Evolutionary conservation across 1,284 basidiomycete genomes (phyloP).

Genomic region (Cryptococcus sp.): DNA sequence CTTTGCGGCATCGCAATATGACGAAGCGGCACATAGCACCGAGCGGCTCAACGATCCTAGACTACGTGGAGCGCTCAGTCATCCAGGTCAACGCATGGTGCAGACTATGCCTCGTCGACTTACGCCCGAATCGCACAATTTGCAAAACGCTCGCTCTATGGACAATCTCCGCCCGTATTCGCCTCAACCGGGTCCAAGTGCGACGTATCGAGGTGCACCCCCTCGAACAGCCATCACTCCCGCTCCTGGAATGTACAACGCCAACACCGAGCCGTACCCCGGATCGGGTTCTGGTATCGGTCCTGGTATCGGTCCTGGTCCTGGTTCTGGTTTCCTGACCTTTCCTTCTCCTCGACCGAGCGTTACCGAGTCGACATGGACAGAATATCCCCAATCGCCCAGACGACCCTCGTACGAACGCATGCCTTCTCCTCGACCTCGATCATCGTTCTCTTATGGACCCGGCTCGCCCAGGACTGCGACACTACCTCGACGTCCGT

Average conservation of each 20-base stretch:
- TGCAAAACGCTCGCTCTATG: constrained; percentile 26
- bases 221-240: constrained; percentile 19
- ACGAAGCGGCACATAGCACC: constrained; percentile 20
- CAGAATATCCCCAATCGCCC: neutral
- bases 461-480: constrained; percentile 31
- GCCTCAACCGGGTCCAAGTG: constrained; percentile 14
- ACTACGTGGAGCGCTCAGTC: constrained; percentile 10
- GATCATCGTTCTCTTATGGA: constrained; percentile 13
- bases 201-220: constrained; percentile 21
- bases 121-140: constrained; percentile 6
- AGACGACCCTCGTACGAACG: constrained; percentile 7
- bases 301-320: too few relatives aligned
- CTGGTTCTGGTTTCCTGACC: constrained; percentile 14
- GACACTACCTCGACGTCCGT: constrained; percentile 23
- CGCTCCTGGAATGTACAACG: constrained; percentile 7
- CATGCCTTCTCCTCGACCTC: constrained; percentile 8
- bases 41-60: constrained; percentile 23
- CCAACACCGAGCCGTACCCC: too few relatives aligned
- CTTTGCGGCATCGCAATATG: constrained; percentile 13
- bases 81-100: constrained; percentile 2
- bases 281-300: too few relatives aligned
- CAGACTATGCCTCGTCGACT: neutral
- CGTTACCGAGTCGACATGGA: constrained; percentile 1
- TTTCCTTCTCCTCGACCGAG: constrained; percentile 32
- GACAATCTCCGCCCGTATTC: constrained; percentile 23